Evolutionary conservation across 2,329 filamentous ascomycete species (phyloP), one percentile per base, ranked within the genome.

Genomic region (Alternaria infectoria): DNA sequence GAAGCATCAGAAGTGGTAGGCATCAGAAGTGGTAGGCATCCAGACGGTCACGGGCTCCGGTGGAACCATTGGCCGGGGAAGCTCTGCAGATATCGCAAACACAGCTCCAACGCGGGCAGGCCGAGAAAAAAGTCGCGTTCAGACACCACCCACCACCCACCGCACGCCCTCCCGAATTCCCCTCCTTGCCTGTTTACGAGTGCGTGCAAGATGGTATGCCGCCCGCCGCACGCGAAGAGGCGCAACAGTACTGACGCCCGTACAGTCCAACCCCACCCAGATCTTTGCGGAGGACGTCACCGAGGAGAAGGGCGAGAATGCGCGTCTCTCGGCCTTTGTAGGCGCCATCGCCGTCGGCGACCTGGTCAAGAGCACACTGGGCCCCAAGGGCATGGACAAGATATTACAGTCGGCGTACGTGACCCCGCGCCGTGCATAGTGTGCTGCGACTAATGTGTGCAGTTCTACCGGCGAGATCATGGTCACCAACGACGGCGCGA

Each of bases 311-410:
- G 96, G 96, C 76, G 95, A 98, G 86, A 98, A 98, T 91, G 95
- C 96, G 77, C 93, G 95, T 88, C 91, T 98, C 74, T 91, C 93
- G n/a, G 95, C 95, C 69, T 99, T 99, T 77, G 95, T 99, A 59
- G 96, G 96, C 74, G 96, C 96, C 80, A 99, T 99, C 78, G 96
- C 96, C 59, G 96, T 99, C 50, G 96, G 96, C 57, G 96, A 99
- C 76, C 83, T 99, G 71, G 96, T 99, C 57, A 99, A 99, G 88
- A 97, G 93, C 81, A 98, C 96, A 11, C 85, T 99, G 32, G 96
- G 96, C 7, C 96, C 96, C 40, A 98, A 98, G 85, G 96, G 96
- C 73, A 98, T 98, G 94, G 96, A 98, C 86, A 97, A 97, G 86
- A 97, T 97, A 80, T 85, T 97, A 79, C 93, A 97, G 82, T 97